Evolutionary conservation across 2,329 filamentous ascomycete species (phyloP).

Genomic region (Thielaviopsis musarum): DNA sequence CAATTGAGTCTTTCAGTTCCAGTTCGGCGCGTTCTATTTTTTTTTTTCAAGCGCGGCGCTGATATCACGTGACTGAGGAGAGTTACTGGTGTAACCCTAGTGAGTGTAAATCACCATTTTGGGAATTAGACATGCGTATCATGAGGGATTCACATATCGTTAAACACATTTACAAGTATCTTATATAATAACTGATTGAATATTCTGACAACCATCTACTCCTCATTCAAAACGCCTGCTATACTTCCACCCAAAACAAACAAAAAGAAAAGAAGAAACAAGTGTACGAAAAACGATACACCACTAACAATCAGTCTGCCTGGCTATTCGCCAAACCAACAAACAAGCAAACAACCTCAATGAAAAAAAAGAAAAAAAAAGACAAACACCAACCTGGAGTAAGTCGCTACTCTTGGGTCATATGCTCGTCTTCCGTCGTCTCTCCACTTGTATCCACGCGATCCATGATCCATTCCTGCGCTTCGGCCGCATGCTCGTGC

Average conservation of each 20-base stretch:
- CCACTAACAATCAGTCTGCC: background rate
- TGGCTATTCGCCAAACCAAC: no score
- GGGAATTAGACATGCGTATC: background rate
- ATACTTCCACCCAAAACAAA: background rate
- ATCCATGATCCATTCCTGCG: constrained; percentile 32
- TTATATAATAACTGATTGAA: no score
- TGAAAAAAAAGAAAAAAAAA: background rate
- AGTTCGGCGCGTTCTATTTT: background rate
- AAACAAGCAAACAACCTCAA: background rate
- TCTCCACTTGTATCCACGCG: constrained; percentile 24
- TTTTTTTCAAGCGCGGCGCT: background rate
- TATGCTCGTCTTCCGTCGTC: constrained; percentile 33
- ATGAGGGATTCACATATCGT: no score
- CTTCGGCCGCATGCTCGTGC: constrained; percentile 33
- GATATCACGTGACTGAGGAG: background rate
- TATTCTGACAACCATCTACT: background rate
- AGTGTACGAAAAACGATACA: background rate
- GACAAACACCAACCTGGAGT: background rate
- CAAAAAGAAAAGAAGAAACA: background rate
- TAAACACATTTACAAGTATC: no score
- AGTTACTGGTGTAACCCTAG: background rate
- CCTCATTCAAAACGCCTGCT: background rate
- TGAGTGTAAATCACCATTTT: background rate
- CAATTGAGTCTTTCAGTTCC: background rate
- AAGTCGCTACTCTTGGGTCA: constrained; percentile 11